phyloP scores from a whole-genome alignment of 2,329 filamentous ascomycete species.

The Myotisia sp. region DNA sequence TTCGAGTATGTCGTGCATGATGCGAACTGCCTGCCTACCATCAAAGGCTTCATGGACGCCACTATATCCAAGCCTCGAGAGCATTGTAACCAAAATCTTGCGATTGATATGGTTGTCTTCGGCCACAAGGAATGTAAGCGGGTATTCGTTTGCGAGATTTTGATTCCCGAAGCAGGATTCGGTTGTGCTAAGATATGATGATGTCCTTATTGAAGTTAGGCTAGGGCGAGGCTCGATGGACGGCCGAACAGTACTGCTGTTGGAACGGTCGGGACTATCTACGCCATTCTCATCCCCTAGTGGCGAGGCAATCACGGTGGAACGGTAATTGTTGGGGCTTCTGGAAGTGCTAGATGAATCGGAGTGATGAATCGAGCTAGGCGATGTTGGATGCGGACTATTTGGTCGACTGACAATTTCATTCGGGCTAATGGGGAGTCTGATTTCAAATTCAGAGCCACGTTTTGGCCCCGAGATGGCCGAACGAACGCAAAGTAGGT shows the following conservation, averaged over 20 bases:
- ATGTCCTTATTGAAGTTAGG: neutral
- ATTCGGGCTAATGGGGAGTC: conserved; percentile 43
- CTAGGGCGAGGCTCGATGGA: neutral
- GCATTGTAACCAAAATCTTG: conserved; percentile 51
- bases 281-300: too few species aligned
- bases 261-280: too few species aligned
- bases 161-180: conserved; percentile 20
- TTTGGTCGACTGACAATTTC: conserved; percentile 37
- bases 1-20: conserved; percentile 37
- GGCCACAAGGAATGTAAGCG: conserved; percentile 53
- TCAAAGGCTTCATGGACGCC: conserved; percentile 52
- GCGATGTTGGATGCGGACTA: conserved; percentile 25
- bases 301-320: too few species aligned
- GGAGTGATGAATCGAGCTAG: neutral
- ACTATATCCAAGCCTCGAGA: conserved; percentile 51
- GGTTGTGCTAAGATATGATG: neutral
- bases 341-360: neutral
- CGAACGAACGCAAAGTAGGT: conserved; percentile 50
- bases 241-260: too few species aligned
- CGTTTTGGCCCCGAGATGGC: conserved; percentile 45
- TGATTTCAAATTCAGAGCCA: conserved; percentile 56
- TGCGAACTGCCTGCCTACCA: conserved; percentile 51
- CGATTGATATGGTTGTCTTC: conserved; percentile 63
- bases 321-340: too few species aligned
- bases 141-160: conserved; percentile 44